Percentiles rank a stretch among this genome's conserved stretches.
These are phyloP conservation scores for Alternaria atra DNA, from an alignment of 2,329 filamentous ascomycete species.

Conservation along the genomic window DNA sequence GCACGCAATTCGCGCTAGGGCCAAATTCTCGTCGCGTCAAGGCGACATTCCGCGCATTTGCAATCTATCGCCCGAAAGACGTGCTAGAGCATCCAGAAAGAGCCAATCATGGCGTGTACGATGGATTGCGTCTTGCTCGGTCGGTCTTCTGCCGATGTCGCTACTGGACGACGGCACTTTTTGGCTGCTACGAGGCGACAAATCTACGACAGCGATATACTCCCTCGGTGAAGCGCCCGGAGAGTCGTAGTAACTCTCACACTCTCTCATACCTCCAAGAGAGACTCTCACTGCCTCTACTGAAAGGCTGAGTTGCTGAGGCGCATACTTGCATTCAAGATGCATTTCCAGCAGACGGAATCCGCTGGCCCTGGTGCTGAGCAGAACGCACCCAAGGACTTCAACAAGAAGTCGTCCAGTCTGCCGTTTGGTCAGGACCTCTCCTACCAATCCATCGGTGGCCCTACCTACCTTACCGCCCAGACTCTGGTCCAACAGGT, in stretches of 20 bases:
- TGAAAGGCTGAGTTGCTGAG: constrained; percentile 16
- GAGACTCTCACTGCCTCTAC: constrained; percentile 13
- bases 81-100: constrained; percentile 18
- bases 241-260: constrained; percentile 17
- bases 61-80: constrained; percentile 38
- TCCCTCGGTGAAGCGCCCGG: constrained; percentile 26
- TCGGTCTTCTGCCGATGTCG: constrained; percentile 42
- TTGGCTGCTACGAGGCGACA: constrained; percentile 25
- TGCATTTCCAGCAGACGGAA: constrained; percentile 51
- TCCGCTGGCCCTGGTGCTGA: constrained; percentile 49
- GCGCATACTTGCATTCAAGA: constrained; percentile 30
- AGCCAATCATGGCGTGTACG: constrained; percentile 41
- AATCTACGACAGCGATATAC: constrained; percentile 14
- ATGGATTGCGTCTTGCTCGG: constrained; percentile 38
- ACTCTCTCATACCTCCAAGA: constrained; percentile 18
- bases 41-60: constrained; percentile 36
- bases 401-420: constrained; percentile 57
- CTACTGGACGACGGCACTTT: constrained; percentile 27
- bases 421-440: constrained; percentile 64
- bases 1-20: constrained; percentile 42
- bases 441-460: constrained; percentile 70
- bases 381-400: constrained; percentile 43
- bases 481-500: constrained; percentile 96
- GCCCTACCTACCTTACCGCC: constrained; percentile 90
- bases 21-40: constrained; percentile 37